Evolutionary conservation across 176 grass and related monocot genomes (phyloP).

Genomic region (Bonia amplexicaulis): DNA sequence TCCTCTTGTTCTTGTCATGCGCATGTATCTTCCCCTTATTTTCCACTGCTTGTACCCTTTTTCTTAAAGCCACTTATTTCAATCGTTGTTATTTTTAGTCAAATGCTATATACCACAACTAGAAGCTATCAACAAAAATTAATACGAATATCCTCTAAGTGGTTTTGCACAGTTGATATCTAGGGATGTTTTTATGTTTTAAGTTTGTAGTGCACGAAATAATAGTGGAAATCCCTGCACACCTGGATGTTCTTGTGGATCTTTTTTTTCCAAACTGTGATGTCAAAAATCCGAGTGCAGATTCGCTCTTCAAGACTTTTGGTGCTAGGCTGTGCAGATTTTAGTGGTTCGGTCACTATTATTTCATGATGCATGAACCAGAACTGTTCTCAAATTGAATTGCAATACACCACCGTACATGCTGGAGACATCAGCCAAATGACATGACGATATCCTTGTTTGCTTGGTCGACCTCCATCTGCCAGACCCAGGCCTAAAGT

Average conservation of each 20-base stretch:
- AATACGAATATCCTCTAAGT: background rate
- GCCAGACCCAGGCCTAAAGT: background rate
- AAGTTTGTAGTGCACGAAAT: background rate
- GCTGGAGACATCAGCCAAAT: background rate
- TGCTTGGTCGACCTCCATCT: background rate
- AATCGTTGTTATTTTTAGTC: too few relatives aligned
- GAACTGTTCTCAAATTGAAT: background rate
- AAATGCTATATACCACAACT: too few relatives aligned
- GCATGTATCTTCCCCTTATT: too few relatives aligned
- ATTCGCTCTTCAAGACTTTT: constrained; percentile 4
- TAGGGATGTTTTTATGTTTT: background rate
- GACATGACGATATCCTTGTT: background rate
- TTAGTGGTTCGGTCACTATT: background rate
- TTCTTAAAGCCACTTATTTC: too few relatives aligned
- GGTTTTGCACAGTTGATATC: background rate
- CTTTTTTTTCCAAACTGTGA: background rate
- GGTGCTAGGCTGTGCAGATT: background rate
- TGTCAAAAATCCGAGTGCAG: constrained; percentile 5
- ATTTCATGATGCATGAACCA: background rate
- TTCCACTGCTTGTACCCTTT: too few relatives aligned
- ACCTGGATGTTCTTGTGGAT: background rate
- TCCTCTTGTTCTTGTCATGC: too few relatives aligned
- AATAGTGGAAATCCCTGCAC: background rate
- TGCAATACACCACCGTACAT: too few relatives aligned
- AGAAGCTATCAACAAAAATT: too few relatives aligned